phyloP scores from a whole-genome alignment of 2,329 filamentous ascomycete species.

The Sarocladium strictum region DNA sequence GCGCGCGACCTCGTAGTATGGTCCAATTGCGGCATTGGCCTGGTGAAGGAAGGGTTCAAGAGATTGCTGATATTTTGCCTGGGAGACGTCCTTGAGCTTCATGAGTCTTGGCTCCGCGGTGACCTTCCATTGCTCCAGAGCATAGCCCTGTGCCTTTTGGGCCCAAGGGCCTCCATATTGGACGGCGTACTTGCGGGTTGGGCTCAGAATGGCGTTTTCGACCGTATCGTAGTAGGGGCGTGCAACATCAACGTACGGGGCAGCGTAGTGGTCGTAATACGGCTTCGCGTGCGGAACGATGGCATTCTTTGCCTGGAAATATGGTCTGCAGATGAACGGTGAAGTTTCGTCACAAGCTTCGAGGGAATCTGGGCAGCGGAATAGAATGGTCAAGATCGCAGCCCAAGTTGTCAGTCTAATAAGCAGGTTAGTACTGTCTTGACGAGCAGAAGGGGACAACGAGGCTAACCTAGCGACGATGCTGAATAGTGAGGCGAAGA shows the following conservation, averaged over 20 bases:
- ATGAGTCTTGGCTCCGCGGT: conserved; percentile 69
- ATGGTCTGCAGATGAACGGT: conserved; percentile 76
- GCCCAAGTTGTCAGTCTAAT: conserved; percentile 81
- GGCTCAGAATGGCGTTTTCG: conserved; percentile 61
- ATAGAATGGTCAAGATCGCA: conserved; percentile 69
- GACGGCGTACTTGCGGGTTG: conserved; percentile 59
- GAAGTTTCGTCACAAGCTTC: conserved; percentile 63
- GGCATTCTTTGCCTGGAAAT: conserved; percentile 58
- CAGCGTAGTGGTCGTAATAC: conserved; percentile 80
- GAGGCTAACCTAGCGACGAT: conserved; percentile 46
- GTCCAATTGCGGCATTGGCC: conserved; percentile 50
- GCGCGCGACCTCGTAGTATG: conserved; percentile 65
- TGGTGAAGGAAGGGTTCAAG: conserved; percentile 70
- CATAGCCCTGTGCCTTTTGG: conserved; percentile 59
- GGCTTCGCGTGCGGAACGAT: conserved; percentile 72
- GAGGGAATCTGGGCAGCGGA: conserved; percentile 71
- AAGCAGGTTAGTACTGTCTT: conserved; percentile 8
- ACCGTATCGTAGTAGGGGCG: conserved; percentile 67
- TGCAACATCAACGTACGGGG: conserved; percentile 71
- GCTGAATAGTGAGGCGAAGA: conserved; percentile 36
- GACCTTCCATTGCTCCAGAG: conserved; percentile 69
- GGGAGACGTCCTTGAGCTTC: conserved; percentile 55
- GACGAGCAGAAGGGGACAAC: not conserved
- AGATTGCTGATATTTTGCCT: conserved; percentile 61
- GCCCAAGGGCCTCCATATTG: conserved; percentile 72